Evolutionary conservation across 2,329 filamentous ascomycete genomes (phyloP), one percentile per base, ranked within the genome.

Genomic region (Stagonosporopsis vannaccii): DNA sequence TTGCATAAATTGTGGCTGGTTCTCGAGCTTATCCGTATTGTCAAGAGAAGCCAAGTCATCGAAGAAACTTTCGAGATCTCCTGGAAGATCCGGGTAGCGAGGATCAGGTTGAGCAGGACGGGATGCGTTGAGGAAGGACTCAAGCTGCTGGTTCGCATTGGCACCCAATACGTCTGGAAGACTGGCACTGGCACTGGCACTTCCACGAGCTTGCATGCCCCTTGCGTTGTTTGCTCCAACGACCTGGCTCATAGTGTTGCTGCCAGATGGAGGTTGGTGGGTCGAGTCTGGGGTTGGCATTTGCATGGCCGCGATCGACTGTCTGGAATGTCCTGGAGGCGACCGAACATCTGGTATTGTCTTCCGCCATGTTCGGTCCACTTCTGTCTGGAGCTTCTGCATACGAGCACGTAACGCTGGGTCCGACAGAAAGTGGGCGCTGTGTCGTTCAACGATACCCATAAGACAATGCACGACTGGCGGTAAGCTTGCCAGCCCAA

Each of bases 1-100:
- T 40, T 85, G 81, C 85, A 89, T 87, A 64, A 89, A 88, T 59
- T 87, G 84, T 2, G 84, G 80, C 60, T 87, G 85, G 12, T 81
- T 79, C 23, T 84, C 82, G 40, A 84, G 74, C 32, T 77, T 75
- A 49, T 84, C 80, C 20, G 79, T 79, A 2, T 79, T 82, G 63
- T 86, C 84, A 28, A 86, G 73, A 8, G 83, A 82, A 3, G 83
- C 83, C 33, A 87, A 71, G 60, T 86, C 84, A 47, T 86, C 84
- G 57, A 86, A 85, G 48, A 85, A 78, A 15, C 80, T 81, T 59
- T 84, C 82, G 58, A 72, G 75, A 68, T 83, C 51, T 71, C 78
- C 59, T 60, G 75, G 46, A 66, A 76, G 44, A 71, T 78, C 32
- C 68, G 77, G 51, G 74, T 73, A 68, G 42, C 63, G 66, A 37